These are phyloP conservation scores for Fusarium albidum DNA, from an alignment of 2,329 filamentous ascomycete genomes.

Conservation along the genomic window DNA sequence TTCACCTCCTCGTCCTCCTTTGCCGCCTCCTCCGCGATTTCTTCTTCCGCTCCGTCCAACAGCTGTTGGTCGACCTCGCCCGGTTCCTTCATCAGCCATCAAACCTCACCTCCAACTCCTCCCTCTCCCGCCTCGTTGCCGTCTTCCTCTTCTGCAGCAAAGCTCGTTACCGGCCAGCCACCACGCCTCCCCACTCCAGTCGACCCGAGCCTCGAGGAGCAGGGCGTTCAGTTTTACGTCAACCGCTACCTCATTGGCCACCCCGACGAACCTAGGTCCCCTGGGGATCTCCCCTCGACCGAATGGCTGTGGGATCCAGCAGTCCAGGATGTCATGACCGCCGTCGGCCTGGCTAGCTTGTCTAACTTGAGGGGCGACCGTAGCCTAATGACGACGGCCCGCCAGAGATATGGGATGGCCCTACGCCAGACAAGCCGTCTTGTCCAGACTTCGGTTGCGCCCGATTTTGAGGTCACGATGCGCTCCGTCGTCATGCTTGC, in stretches of 20 bases:
- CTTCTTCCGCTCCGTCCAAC: constrained; percentile 26
- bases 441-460: constrained; percentile 45
- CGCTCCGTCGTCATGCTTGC: constrained; percentile 65
- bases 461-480: constrained; percentile 55
- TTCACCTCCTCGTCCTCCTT: constrained; percentile 27
- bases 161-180: constrained; percentile 7
- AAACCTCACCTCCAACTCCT: constrained; percentile 25
- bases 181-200: constrained; percentile 43
- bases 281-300: constrained; percentile 47
- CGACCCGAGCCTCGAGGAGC: constrained; percentile 54
- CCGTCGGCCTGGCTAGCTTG: constrained; percentile 66
- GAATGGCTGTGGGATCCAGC: constrained; percentile 50
- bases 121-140: constrained; percentile 27
- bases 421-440: constrained; percentile 56
- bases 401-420: constrained; percentile 62
- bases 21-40: constrained; percentile 23
- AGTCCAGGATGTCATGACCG: constrained; percentile 60
- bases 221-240: constrained; percentile 60
- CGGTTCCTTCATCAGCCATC: constrained; percentile 21
- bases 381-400: constrained; percentile 55
- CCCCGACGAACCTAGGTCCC: constrained; percentile 56
- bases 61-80: constrained; percentile 35
- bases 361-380: constrained; percentile 60
- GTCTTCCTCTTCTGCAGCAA: background rate
- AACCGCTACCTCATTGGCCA: constrained; percentile 60